Evolutionary conservation across 2,329 filamentous ascomycete species (phyloP).

Genomic region (Colletotrichum sp.): DNA sequence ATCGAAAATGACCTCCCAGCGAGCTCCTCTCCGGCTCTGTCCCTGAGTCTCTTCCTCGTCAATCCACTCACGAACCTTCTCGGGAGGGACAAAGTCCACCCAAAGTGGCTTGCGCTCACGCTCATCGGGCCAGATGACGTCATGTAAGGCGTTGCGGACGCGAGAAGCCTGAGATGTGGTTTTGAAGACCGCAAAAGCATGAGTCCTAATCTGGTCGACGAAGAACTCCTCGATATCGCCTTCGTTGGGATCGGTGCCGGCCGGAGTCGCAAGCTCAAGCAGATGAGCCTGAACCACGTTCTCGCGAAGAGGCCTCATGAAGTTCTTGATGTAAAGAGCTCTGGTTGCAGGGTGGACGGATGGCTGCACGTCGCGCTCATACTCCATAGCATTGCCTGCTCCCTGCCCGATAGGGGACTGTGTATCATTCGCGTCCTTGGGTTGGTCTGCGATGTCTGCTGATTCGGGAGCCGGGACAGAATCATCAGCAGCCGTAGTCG

Average conservation of each 20-base stretch:
- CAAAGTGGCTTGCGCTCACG: conserved; percentile 82
- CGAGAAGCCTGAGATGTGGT: conserved; percentile 74
- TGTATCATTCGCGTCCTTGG: background rate
- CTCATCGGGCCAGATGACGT: conserved; percentile 85
- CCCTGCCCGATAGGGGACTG: background rate
- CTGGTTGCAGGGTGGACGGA: conserved; percentile 75
- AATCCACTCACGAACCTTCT: conserved; percentile 77
- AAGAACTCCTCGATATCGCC: conserved; percentile 72
- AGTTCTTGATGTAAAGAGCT: conserved; percentile 86
- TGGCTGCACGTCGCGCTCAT: conserved; percentile 48
- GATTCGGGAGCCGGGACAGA: background rate
- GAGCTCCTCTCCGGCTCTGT: conserved; percentile 45
- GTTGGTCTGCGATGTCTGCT: background rate
- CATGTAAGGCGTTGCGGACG: conserved; percentile 78
- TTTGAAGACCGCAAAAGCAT: conserved; percentile 80
- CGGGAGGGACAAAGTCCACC: conserved; percentile 87
- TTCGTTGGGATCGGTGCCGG: conserved; percentile 52
- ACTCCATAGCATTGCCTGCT: conserved; percentile 33
- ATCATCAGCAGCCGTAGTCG: background rate
- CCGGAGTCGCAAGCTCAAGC: conserved; percentile 67
- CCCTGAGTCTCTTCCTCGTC: conserved; percentile 62
- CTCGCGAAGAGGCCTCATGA: conserved; percentile 85
- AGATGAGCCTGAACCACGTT: conserved; percentile 73
- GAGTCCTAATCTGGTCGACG: conserved; percentile 84
- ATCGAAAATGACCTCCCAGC: conserved; percentile 79